These are phyloP conservation scores for Leccinellum rugosiceps DNA, from an alignment of 768 basidiomycete species.

Conservation along the genomic window DNA sequence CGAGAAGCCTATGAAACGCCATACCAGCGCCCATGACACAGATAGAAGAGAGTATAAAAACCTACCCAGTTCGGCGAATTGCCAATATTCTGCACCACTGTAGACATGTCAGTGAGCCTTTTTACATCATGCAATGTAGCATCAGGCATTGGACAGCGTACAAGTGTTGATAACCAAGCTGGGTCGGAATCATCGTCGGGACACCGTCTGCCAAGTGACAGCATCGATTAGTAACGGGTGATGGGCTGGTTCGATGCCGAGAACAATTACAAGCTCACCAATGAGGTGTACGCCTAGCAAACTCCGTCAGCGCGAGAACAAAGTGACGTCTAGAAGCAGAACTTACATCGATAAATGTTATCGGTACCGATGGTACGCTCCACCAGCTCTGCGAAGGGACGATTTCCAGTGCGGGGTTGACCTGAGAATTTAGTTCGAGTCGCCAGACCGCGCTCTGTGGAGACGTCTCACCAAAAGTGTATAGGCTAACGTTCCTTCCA, in stretches of 20 bases:
- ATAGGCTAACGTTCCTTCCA: slow-evolving; percentile 29
- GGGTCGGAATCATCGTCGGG: slow-evolving; percentile 46
- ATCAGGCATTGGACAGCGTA: slow-evolving; percentile 17
- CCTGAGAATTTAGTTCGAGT: slow-evolving; percentile 28
- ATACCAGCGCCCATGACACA: not conserved
- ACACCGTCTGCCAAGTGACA: slow-evolving; percentile 42
- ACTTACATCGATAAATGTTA: slow-evolving; percentile 42
- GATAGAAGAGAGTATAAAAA: not conserved
- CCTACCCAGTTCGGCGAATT: slow-evolving; percentile 41
- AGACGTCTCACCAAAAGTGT: slow-evolving; percentile 42
- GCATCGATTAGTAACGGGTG: not conserved
- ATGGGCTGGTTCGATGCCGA: not conserved
- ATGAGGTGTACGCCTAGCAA: slow-evolving; percentile 41
- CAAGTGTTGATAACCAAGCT: slow-evolving; percentile 47
- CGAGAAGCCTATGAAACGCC: not conserved
- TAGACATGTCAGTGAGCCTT: not conserved
- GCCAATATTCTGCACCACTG: slow-evolving; percentile 46
- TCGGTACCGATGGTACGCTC: slow-evolving; percentile 35
- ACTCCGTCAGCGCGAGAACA: not conserved
- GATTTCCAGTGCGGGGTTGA: slow-evolving; percentile 48
- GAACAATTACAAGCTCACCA: slow-evolving; percentile 26
- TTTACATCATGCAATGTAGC: slow-evolving; percentile 9
- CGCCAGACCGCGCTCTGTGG: not conserved
- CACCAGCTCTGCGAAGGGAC: slow-evolving; percentile 38
- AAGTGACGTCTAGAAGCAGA: not conserved